phyloP scores from a whole-genome alignment of 2,329 filamentous ascomycete species.

The Sporothrix inflata region DNA sequence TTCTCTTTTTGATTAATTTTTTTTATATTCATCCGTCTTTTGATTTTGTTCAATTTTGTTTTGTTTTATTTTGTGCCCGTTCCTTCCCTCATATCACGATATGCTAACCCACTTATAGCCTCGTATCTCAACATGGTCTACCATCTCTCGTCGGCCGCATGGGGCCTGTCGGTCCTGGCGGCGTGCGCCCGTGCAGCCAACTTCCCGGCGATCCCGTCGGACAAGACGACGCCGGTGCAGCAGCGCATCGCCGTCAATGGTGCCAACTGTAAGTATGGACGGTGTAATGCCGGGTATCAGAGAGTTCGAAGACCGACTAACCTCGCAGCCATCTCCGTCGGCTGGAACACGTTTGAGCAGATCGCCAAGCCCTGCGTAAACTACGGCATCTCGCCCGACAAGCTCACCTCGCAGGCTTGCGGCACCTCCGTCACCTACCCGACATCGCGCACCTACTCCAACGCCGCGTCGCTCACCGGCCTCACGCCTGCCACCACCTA shows the following conservation, averaged over 20 bases:
- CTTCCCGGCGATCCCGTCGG: conserved; percentile 51
- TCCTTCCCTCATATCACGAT: neutral
- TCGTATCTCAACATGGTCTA: conserved; percentile 29
- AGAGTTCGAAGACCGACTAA: neutral
- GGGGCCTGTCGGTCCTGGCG: conserved; percentile 31
- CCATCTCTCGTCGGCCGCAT: conserved; percentile 16
- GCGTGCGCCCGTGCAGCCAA: conserved; percentile 35
- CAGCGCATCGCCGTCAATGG: conserved; percentile 57
- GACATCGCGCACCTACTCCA: conserved; percentile 58
- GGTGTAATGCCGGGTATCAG: neutral
- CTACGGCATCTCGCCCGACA: conserved; percentile 51
- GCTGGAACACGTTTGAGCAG: conserved; percentile 60
- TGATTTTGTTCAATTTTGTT: neutral
- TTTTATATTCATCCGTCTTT: neutral
- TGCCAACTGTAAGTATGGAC: conserved; percentile 46
- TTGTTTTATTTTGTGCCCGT: neutral
- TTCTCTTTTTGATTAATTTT: neutral
- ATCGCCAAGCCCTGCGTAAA: conserved; percentile 52
- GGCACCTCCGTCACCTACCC: conserved; percentile 53
- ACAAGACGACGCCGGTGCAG: conserved; percentile 57
- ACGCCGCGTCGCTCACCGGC: conserved; percentile 51
- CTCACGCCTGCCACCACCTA: conserved; percentile 59
- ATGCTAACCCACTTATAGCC: neutral
- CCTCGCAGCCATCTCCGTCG: conserved; percentile 52
- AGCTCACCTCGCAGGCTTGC: conserved; percentile 48